Percentiles rank a stretch among this genome's conserved stretches.
Conservation (phyloP, 306 rosid species). For the Malus sieversii region DNA sequence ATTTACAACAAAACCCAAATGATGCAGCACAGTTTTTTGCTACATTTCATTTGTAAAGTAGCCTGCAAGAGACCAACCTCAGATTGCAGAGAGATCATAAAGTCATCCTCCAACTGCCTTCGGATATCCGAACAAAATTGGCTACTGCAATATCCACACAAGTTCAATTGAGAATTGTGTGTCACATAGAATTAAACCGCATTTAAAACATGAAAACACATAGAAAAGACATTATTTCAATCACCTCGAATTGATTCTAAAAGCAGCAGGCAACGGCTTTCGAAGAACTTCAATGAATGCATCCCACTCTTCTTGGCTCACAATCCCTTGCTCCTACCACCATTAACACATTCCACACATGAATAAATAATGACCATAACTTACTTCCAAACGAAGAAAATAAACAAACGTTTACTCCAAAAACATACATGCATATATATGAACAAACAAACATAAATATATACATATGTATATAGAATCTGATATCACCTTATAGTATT, state of each 20-base stretch:
- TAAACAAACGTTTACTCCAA: neutral
- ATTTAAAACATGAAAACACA: neutral
- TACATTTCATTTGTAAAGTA: neutral
- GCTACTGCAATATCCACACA: constrained; percentile 50
- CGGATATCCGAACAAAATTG: constrained; percentile 74
- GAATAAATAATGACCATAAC: neutral
- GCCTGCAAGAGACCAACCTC: constrained; percentile 38
- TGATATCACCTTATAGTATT: constrained; percentile 53
- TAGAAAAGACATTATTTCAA: neutral
- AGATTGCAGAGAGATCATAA: constrained; percentile 59
- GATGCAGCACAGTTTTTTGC: neutral
- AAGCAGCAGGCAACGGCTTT: constrained; percentile 82
- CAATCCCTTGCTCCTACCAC: constrained; percentile 54
- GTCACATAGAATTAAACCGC: neutral
- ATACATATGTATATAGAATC: neutral
- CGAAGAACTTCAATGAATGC: constrained; percentile 61
- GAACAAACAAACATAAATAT: neutral
- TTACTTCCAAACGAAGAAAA: neutral
- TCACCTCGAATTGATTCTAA: constrained; percentile 85
- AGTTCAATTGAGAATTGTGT: neutral
- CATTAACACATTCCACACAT: neutral
- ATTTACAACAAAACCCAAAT: neutral
- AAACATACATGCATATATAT: neutral
- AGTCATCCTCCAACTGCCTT: constrained; percentile 70
- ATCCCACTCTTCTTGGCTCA: constrained; percentile 63